Base-by-base conservation (phyloP, 345 rosid genomes). In the Salix purpurea region DNA sequence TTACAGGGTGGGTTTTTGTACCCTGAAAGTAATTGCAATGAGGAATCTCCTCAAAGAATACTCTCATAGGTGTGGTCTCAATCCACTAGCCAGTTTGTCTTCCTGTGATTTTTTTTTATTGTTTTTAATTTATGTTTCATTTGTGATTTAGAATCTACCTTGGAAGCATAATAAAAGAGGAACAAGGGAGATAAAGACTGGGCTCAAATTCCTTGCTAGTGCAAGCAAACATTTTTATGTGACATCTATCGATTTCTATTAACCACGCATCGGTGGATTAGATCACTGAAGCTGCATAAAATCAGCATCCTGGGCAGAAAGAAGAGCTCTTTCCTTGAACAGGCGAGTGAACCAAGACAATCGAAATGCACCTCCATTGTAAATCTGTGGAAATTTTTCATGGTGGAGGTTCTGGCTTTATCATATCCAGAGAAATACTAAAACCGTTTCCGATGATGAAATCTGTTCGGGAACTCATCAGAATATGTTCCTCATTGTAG, bases 161-260 rank as follows among this genome's bases (percentile, higher is more conserved):
- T 36, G 92, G 94, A 52, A 98, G 97, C 76, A 87, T 91, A 70
- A 71, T 93, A 72, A 78, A 70, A 0, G 97, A 93, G 92, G 91
- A 66, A 89, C 69, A 90, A 84, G 83, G 97, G 97, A 77, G 79
- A 74, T 91, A 3, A 86, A 85, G 81, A 73, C 92, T 65, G 97
- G 95, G 14, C 81, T 93, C 76, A 93, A 80, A 75, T 93, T 96
- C 90, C 72, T 77, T 13, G 73, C 83, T 13, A 69, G 83, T n/a
- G 98, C 90, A 77, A 80, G 88, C 50, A 67, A 34, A 32, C 16
- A n/a, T n/a, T 26, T 60, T 23, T 56, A 34, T 37, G 26, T 60
- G 70, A 72, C 48, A 67, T 66, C 66, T 16, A 37, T 60, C 30
- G 32, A 67, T 10, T n/a, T 42, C 14, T 34, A 5, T 11, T 18